Evolutionary conservation across 1,284 basidiomycete genomes (phyloP), one percentile per base, ranked within the genome.

Genomic region (Thecaphora frezii): DNA sequence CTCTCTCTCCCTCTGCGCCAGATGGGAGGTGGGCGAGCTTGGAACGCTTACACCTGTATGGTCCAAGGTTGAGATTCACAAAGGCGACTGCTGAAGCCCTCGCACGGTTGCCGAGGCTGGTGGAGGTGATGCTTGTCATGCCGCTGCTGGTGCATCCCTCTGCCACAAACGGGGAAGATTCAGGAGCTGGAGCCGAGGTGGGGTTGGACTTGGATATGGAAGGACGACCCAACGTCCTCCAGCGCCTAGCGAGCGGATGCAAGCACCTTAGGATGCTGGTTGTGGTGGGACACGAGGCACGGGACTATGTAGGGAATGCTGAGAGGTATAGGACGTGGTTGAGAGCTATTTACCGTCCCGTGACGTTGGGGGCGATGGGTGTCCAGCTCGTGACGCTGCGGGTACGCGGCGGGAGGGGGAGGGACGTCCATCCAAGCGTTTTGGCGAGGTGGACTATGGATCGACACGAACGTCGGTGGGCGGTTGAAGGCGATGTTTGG

Each of bases 1-100:
- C 26, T 0, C 33, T 13, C 28, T 28, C 28, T 5, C 28, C 28
- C 28, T 28, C 28, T 5, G n/a, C n/a, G n/a, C n/a, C n/a, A n/a
- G 13, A 28, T 13, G 28, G 28, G 5, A 5, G 57, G 1, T 65
- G 62, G 62, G 44, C 12, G 19, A 13, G 24, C 9, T 37, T 65
- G 3, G 45, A n/a, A 2, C 33, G 51, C 13, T 13, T 65, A 18
- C 62, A 65, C 37, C 42, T 65, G n/a, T 57, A 65, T 23, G 62
- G 62, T 3, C 62, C 62, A 5, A 49, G 51, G 1, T 55, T 65
- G 16, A 10, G 49, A 3, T 48, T 65, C 25, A 59, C 53, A 8
- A 14, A 49, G 0, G 16, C 24, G 7, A 48, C 42, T 1, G 54
- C 54, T 5, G 14, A 26, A 3, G 44, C 51, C 1, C n/a, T 65